phyloP scores from a whole-genome alignment of 257 asterid species.

The Solanum lycopersicoides region DNA sequence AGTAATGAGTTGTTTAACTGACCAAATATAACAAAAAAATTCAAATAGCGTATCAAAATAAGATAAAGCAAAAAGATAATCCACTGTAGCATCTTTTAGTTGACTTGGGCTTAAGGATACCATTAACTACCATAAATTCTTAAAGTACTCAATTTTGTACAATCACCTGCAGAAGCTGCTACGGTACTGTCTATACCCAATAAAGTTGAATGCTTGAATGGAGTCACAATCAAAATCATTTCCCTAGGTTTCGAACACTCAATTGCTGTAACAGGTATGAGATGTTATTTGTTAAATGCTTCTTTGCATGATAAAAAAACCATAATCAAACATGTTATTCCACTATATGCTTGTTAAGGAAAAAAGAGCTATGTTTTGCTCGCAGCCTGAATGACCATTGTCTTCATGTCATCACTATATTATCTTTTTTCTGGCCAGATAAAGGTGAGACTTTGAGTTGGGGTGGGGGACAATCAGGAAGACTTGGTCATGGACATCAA shows the following conservation, averaged over 20 bases:
- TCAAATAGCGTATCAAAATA: neutral
- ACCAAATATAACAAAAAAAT: neutral
- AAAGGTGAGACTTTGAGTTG: slow-evolving; percentile 91
- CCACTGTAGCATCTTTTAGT: neutral
- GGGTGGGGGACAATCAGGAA: slow-evolving; percentile 94
- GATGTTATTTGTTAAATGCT: slow-evolving; percentile 1
- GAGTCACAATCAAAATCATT: slow-evolving; percentile 39
- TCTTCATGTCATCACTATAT: neutral
- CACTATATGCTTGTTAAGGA: neutral
- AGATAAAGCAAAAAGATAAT: neutral
- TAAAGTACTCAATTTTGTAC: neutral
- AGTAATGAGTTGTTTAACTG: neutral
- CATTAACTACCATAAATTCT: neutral
- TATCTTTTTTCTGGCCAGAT: slow-evolving; percentile 34
- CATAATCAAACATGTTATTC: neutral
- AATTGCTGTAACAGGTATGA: slow-evolving; percentile 86
- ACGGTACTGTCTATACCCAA: slow-evolving; percentile 44
- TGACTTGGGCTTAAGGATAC: neutral
- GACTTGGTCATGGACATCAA: slow-evolving; percentile 93
- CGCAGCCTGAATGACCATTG: neutral
- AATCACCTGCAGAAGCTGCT: slow-evolving; percentile 61
- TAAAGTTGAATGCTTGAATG: slow-evolving; percentile 70
- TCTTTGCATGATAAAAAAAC: neutral
- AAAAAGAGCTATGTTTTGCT: neutral
- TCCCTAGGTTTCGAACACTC: slow-evolving; percentile 92